A percentile compares a stretch with the other conserved stretches of the same genome.
These are phyloP conservation scores for Phialophora expanda DNA, from an alignment of 2,329 filamentous ascomycete species.

Conservation along the genomic window DNA sequence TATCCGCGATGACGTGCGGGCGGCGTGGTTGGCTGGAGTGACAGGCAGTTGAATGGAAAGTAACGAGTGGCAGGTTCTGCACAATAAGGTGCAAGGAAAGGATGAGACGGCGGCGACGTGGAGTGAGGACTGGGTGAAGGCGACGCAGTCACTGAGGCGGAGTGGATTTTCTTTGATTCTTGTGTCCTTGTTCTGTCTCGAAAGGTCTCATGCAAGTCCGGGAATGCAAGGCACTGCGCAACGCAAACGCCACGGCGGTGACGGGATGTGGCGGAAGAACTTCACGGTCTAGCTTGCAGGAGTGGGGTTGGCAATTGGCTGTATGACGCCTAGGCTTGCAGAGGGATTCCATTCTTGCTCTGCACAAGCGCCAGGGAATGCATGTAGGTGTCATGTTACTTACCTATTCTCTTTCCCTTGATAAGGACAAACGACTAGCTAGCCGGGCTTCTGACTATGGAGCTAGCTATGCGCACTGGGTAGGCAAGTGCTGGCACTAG, in stretches of 20 bases:
- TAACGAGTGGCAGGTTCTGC: slow-evolving; percentile 9
- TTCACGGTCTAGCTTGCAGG: not conserved
- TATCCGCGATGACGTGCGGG: slow-evolving; percentile 18
- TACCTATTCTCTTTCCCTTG: not conserved
- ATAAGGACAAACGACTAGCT: not conserved
- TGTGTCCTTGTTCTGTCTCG: slow-evolving; percentile 21
- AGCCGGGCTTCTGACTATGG: not conserved
- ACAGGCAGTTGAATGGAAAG: slow-evolving; percentile 5
- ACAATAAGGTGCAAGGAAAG: not conserved
- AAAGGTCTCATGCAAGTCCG: slow-evolving; percentile 12
- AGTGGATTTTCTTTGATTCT: slow-evolving; percentile 18
- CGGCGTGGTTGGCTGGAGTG: slow-evolving; percentile 6
- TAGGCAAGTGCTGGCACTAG: not conserved
- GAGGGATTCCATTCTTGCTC: slow-evolving; percentile 1
- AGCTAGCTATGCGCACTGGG: not conserved
- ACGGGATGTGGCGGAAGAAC: slow-evolving; percentile 17
- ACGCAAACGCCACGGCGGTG: slow-evolving; percentile 6
- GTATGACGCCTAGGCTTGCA: slow-evolving; percentile 14
- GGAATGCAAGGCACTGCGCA: slow-evolving; percentile 18
- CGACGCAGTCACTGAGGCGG: not conserved
- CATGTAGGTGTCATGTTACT: not conserved
- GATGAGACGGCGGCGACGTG: slow-evolving; percentile 1
- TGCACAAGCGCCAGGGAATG: slow-evolving; percentile 8
- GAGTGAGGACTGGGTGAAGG: slow-evolving; percentile 4
- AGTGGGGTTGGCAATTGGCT: not conserved